Conservation (phyloP, 2,329 filamentous ascomycete genomes). For the Xylariaceae sp. region DNA sequence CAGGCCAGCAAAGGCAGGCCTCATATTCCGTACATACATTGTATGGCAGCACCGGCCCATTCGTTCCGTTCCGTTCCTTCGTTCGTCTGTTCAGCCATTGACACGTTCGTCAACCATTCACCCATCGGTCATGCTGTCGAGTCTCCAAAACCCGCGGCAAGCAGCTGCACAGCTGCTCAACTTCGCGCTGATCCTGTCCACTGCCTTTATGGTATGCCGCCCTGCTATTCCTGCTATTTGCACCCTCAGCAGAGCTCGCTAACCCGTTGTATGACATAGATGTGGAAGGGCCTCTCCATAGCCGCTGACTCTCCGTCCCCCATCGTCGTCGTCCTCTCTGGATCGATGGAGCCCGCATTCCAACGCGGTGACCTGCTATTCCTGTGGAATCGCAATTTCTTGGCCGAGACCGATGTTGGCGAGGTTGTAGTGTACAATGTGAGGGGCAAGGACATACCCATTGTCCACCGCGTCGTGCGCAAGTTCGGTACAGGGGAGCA, state of each 20-base stretch:
- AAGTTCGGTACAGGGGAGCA: conserved; percentile 59
- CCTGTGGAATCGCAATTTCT: conserved; percentile 67
- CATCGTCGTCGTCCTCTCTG: conserved; percentile 78
- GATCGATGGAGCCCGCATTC: conserved; percentile 81
- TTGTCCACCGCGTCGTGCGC: conserved; percentile 88
- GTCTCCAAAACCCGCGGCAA: conserved; percentile 72
- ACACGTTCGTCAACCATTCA: not conserved
- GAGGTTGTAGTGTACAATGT: conserved; percentile 71
- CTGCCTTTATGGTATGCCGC: conserved; percentile 76
- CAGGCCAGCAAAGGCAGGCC: not conserved
- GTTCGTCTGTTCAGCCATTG: not conserved
- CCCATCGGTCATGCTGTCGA: conserved; percentile 57
- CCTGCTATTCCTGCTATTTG: not conserved
- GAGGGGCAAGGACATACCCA: conserved; percentile 90
- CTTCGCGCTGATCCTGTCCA: conserved; percentile 84
- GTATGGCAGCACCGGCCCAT: not conserved
- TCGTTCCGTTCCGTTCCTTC: not conserved
- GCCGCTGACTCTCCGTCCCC: conserved; percentile 70
- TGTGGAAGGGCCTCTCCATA: conserved; percentile 86
- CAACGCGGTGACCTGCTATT: conserved; percentile 73
- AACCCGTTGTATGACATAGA: conserved; percentile 37
- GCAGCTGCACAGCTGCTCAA: conserved; percentile 78
- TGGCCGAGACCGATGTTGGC: conserved; percentile 52
- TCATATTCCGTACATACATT: not conserved
- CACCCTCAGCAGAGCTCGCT: not conserved